Evolutionary conservation across 202 grass and related monocot species (phyloP).

Genomic region (Cymbopogon flexuosus): DNA sequence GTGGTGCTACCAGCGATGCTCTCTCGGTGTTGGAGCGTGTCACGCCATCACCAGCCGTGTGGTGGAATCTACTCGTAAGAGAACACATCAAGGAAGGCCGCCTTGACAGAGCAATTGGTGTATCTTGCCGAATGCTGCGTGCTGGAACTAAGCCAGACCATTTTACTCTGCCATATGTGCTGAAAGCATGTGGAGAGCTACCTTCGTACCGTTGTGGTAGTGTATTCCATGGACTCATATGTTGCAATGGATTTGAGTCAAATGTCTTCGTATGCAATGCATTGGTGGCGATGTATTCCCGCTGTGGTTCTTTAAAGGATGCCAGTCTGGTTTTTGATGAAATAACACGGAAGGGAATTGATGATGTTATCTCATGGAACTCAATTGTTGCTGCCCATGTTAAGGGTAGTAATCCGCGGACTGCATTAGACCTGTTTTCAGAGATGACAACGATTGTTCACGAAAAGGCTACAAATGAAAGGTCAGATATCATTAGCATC

Average conservation of each 20-base stretch:
- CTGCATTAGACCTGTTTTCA: slow-evolving; percentile 53
- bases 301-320: slow-evolving; percentile 53
- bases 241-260: slow-evolving; percentile 55
- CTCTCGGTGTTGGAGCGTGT: slow-evolving; percentile 47
- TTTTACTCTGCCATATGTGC: slow-evolving; percentile 62
- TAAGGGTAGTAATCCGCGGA: slow-evolving; percentile 36
- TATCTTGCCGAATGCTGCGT: slow-evolving; percentile 49
- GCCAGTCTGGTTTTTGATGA: slow-evolving; percentile 54
- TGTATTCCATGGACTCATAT: slow-evolving; percentile 51
- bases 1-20: slow-evolving; percentile 33
- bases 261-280: slow-evolving; percentile 75
- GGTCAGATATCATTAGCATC: slow-evolving; percentile 67
- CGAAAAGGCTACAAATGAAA: slow-evolving; percentile 39
- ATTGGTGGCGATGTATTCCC: slow-evolving; percentile 60
- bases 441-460: slow-evolving; percentile 46
- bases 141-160: slow-evolving; percentile 55
- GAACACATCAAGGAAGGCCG: slow-evolving; percentile 46
- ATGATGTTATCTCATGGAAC: slow-evolving; percentile 85
- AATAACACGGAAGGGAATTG: slow-evolving; percentile 51
- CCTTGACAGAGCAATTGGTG: slow-evolving; percentile 41
- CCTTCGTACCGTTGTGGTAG: slow-evolving; percentile 52
- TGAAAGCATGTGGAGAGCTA: slow-evolving; percentile 69
- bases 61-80: slow-evolving; percentile 62
- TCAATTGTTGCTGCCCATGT: slow-evolving; percentile 62
- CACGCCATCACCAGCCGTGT: slow-evolving; percentile 39